A percentile compares a stretch with the other conserved stretches of the same genome.
These are phyloP conservation scores for Aphanomyces cochlioides DNA, from an alignment of 352 stramenopile species.

Conservation along the genomic window DNA sequence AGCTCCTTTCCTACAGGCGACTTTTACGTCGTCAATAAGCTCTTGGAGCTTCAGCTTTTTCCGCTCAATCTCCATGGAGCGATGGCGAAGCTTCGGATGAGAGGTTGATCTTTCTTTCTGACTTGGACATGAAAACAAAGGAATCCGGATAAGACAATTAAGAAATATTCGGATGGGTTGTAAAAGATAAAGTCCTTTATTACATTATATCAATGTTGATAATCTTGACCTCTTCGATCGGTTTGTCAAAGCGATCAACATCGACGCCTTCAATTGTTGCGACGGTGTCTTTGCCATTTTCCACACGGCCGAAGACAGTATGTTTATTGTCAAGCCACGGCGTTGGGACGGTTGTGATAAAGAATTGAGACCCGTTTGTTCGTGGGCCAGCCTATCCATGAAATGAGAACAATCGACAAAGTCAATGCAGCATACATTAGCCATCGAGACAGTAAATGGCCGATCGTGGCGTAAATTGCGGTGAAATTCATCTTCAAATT, in stretches of 20 bases:
- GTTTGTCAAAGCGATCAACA: constrained; percentile 80
- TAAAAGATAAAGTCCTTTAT: not conserved
- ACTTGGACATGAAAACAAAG: not conserved
- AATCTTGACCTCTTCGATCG: constrained; percentile 80
- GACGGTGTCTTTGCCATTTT: constrained; percentile 95
- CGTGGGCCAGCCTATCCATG: constrained; percentile 42
- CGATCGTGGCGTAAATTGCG: constrained; percentile 92
- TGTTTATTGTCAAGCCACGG: constrained; percentile 98
- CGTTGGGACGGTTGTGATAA: constrained; percentile 97
- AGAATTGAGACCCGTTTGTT: constrained; percentile 93
- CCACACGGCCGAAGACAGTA: constrained; percentile 91
- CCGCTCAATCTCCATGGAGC: constrained; percentile 11
- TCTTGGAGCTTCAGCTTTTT: constrained; percentile 19
- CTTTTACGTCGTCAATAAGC: constrained; percentile 17
- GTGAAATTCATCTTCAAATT: constrained; percentile 99
- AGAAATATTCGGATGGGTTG: too few species aligned
- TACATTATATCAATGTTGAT: constrained; percentile 87
- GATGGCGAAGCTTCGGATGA: not conserved
- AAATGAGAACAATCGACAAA: not conserved
- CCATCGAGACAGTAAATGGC: constrained; percentile 98
- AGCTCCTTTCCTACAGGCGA: constrained; percentile 4
- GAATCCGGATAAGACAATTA: constrained; percentile 3
- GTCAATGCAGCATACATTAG: constrained; percentile 68
- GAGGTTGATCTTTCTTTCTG: constrained; percentile 19
- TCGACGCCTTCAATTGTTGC: constrained; percentile 92